Percentiles rank a stretch among this genome's conserved stretches.
Evolutionary conservation across 1,139 yeast genomes (phyloP).

Genomic region (Pichia norvegensis): DNA sequence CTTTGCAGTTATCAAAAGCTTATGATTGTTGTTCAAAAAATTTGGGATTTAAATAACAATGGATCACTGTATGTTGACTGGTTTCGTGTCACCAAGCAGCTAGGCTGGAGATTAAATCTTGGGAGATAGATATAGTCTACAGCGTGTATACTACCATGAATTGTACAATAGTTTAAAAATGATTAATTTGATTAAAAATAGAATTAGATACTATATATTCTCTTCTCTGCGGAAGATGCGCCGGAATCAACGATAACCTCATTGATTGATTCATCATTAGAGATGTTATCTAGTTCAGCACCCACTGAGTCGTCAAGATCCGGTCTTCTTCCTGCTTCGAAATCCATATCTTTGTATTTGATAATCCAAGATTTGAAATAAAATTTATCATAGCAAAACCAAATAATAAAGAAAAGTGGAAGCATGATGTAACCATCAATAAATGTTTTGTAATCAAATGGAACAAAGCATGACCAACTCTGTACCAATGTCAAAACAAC

Average conservation of each 20-base stretch:
- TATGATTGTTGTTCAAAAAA: conserved; percentile 18
- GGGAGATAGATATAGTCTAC: conserved; percentile 11
- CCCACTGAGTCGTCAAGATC: conserved; percentile 24
- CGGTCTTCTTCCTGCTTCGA: conserved; percentile 37
- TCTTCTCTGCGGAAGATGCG: background rate
- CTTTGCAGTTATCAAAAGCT: conserved; percentile 23
- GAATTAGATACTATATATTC: background rate
- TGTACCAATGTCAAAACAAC: conserved; percentile 52
- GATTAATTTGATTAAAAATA: conserved; percentile 17
- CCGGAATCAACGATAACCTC: background rate
- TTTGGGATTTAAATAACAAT: conserved; percentile 20
- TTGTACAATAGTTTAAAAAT: conserved; percentile 19
- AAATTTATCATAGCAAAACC: conserved; percentile 31
- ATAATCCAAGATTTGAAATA: conserved; percentile 27
- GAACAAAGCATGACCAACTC: conserved; percentile 60
- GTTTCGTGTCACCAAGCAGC: conserved; percentile 19
- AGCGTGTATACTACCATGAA: background rate
- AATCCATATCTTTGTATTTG: conserved; percentile 41
- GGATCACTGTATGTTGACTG: conserved; percentile 23
- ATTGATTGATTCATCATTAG: background rate
- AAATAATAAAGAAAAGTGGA: conserved; percentile 46
- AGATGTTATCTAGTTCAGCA: conserved; percentile 14
- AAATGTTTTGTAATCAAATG: conserved; percentile 52
- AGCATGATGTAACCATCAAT: conserved; percentile 60
- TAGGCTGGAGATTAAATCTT: conserved; percentile 24